Evolutionary conservation across 208 protist genomes (phyloP).

Genomic region (Leishmania lainsoni): DNA sequence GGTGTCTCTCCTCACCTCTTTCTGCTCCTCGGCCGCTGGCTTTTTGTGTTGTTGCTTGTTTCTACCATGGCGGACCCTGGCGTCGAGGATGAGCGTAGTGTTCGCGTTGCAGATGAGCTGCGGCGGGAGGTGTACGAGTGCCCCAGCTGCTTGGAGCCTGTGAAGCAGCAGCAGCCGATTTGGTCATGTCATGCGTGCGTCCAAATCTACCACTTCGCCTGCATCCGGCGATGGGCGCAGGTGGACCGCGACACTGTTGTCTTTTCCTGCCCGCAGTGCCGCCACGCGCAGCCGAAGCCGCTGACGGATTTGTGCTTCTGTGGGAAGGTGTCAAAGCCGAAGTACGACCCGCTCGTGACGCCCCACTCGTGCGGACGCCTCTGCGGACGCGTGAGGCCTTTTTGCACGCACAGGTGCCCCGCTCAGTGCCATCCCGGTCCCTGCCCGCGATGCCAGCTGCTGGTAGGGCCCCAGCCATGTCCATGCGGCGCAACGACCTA

Average conservation of each 20-base stretch:
- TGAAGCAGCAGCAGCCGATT: conserved; percentile 51
- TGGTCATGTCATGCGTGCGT: conserved; percentile 67
- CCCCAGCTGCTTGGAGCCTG: conserved; percentile 61
- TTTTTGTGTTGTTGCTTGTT: background rate
- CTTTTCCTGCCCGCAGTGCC: conserved; percentile 56
- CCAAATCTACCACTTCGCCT: conserved; percentile 71
- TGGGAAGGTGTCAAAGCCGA: conserved; percentile 56
- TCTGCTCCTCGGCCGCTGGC: background rate
- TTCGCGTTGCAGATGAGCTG: conserved; percentile 51
- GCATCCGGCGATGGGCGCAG: conserved; percentile 65
- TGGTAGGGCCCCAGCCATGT: conserved; percentile 50
- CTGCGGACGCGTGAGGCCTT: conserved; percentile 48
- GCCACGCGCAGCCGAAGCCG: conserved; percentile 39
- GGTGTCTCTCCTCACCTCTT: background rate
- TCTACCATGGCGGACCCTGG: background rate
- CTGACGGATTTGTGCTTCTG: conserved; percentile 67
- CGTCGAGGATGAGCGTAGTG: conserved; percentile 17
- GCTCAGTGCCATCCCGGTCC: conserved; percentile 78
- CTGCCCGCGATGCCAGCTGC: conserved; percentile 50
- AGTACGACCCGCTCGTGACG: conserved; percentile 66
- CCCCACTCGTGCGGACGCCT: conserved; percentile 80
- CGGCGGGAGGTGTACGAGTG: conserved; percentile 58
- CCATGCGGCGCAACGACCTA: conserved; percentile 70
- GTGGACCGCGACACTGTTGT: conserved; percentile 25
- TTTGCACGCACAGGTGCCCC: conserved; percentile 59